Percentiles rank a stretch among this genome's conserved stretches.
These are phyloP conservation scores for Venturia oleaginea DNA, from an alignment of 2,329 filamentous ascomycete genomes.

Conservation along the genomic window DNA sequence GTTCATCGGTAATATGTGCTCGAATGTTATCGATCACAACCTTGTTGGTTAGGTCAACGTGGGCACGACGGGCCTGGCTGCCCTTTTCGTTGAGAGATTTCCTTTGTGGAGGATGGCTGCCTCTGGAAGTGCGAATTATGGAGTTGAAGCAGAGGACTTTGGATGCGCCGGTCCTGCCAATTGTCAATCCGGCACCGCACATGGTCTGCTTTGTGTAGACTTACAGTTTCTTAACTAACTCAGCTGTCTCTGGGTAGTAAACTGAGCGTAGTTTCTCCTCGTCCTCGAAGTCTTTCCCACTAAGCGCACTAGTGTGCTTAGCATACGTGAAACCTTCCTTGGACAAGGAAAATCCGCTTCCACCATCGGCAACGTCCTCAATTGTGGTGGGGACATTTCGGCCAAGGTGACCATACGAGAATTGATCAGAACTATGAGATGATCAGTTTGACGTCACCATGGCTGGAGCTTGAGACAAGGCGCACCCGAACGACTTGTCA, in stretches of 20 bases:
- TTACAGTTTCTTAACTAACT: constrained; percentile 29
- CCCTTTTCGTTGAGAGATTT: neutral
- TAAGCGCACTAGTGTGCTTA: neutral
- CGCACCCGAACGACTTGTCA: neutral
- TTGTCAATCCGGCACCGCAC: neutral
- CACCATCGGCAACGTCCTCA: constrained; percentile 5
- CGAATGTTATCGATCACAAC: constrained; percentile 18
- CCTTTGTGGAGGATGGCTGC: neutral
- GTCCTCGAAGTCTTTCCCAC: constrained; percentile 4
- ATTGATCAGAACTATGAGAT: neutral
- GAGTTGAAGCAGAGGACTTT: neutral
- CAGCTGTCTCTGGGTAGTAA: constrained; percentile 17
- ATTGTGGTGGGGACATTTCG: neutral
- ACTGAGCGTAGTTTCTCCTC: constrained; percentile 2
- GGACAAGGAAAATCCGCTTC: constrained; percentile 4
- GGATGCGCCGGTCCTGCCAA: neutral
- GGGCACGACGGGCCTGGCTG: neutral
- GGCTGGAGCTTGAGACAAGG: no score
- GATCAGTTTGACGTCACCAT: neutral
- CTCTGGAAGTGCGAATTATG: neutral
- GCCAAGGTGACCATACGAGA: neutral
- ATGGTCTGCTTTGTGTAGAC: constrained; percentile 9
- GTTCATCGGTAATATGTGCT: constrained; percentile 18
- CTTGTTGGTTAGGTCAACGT: neutral
- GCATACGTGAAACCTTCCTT: constrained; percentile 11